Evolutionary conservation across 164 flowering plant genomes (phyloP).

Genomic region (Taxillus chinensis): DNA sequence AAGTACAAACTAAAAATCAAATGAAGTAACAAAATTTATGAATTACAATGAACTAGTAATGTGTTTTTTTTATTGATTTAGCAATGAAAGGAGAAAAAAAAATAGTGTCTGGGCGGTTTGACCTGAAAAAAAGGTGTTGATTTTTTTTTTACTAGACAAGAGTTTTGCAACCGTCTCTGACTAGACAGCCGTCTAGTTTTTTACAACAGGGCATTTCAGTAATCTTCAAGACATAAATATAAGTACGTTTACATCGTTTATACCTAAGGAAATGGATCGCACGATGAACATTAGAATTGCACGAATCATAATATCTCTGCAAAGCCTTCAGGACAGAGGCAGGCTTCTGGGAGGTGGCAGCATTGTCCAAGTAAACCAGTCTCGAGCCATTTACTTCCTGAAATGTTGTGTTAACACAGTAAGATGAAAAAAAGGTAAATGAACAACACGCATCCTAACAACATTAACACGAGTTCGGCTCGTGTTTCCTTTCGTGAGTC

Average conservation of each 20-base stretch:
- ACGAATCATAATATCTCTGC: constrained; percentile 53
- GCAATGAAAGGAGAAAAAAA: too few relatives aligned
- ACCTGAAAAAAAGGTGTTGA: too few relatives aligned
- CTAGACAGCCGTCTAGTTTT: too few relatives aligned
- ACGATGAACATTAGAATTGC: constrained; percentile 91
- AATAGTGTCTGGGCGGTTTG: too few relatives aligned
- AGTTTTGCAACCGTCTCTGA: too few relatives aligned
- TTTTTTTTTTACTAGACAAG: too few relatives aligned
- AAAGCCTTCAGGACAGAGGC: constrained; percentile 54
- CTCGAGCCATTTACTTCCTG: constrained; percentile 75
- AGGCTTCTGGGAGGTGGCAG: constrained; percentile 98
- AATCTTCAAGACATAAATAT: not conserved
- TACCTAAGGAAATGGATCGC: constrained; percentile 89
- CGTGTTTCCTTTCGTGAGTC: too few relatives aligned
- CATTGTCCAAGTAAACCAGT: constrained; percentile 88
- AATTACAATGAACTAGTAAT: too few relatives aligned
- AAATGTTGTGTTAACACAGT: not conserved
- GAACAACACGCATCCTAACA: not conserved
- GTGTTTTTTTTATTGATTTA: too few relatives aligned
- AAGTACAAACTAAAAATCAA: too few relatives aligned
- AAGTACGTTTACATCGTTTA: not conserved
- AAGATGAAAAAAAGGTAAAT: not conserved
- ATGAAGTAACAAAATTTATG: too few relatives aligned
- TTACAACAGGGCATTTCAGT: too few relatives aligned
- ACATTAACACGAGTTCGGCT: not conserved